Conservation (phyloP, 257 asterid genomes). For the Linaria vulgaris region DNA sequence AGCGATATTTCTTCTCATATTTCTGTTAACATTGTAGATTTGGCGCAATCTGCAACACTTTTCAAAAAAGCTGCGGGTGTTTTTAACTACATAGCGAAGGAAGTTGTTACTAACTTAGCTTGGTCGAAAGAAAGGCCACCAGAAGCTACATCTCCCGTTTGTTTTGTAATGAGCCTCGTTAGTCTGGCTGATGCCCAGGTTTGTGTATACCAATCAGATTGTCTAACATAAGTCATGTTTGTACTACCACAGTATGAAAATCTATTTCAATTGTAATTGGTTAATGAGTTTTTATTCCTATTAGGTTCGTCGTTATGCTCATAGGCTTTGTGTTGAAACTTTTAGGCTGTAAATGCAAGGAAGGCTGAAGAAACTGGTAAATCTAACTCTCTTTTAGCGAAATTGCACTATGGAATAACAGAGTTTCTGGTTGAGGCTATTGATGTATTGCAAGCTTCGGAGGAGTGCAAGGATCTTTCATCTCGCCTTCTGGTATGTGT, state of each 20-base stretch:
- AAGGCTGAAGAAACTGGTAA: slow-evolving; percentile 65
- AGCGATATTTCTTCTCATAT: not conserved
- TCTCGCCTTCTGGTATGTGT: slow-evolving; percentile 48
- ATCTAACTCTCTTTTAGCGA: slow-evolving; percentile 47
- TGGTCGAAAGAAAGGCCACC: slow-evolving; percentile 46
- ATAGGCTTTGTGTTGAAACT: not conserved
- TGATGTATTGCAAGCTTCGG: slow-evolving; percentile 28
- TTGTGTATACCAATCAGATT: not conserved
- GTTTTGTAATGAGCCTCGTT: slow-evolving; percentile 48
- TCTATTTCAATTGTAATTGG: too few relatives aligned
- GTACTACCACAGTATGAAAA: too few relatives aligned
- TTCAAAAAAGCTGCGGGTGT: slow-evolving; percentile 78
- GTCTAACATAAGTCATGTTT: too few relatives aligned
- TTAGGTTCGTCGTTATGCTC: slow-evolving; percentile 12
- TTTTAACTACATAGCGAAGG: slow-evolving; percentile 38
- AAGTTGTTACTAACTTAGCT: slow-evolving; percentile 32
- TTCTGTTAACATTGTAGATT: slow-evolving; percentile 39
- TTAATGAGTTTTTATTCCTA: not conserved
- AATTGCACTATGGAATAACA: slow-evolving; percentile 59
- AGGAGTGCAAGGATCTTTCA: slow-evolving; percentile 51
- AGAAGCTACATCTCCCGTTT: slow-evolving; percentile 42
- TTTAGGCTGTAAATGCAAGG: slow-evolving; percentile 62
- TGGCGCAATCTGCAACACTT: slow-evolving; percentile 57
- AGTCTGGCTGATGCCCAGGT: slow-evolving; percentile 88
- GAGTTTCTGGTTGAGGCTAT: slow-evolving; percentile 57